These are phyloP conservation scores for Didymella pinodella DNA, from an alignment of 2,329 filamentous ascomycete genomes.

Conservation along the genomic window DNA sequence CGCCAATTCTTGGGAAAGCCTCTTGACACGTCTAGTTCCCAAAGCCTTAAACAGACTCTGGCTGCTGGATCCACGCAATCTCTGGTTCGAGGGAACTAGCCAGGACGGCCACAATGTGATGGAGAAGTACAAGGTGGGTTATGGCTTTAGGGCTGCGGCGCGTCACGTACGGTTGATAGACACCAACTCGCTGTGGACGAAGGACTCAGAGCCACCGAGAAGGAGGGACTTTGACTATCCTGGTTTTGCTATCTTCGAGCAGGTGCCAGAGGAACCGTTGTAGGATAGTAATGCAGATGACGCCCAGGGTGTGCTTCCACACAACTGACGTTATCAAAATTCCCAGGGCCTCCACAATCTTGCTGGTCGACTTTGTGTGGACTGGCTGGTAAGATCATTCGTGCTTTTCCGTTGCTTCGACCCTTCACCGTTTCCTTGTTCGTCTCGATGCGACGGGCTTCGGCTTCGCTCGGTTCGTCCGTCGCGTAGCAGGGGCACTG, in stretches of 20 bases:
- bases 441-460: constrained; percentile 40
- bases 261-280: neutral
- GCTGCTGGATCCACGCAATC: too few relatives aligned
- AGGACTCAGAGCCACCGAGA: neutral
- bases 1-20: too few relatives aligned
- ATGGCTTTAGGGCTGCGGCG: neutral
- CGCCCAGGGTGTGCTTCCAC: constrained; percentile 12
- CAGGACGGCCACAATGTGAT: too few relatives aligned
- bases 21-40: too few relatives aligned
- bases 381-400: neutral
- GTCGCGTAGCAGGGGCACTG: constrained; percentile 44
- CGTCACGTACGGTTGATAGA: constrained; percentile 9
- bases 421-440: constrained; percentile 38
- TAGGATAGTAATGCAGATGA: neutral
- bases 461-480: constrained; percentile 40
- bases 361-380: neutral
- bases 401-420: neutral
- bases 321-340: neutral
- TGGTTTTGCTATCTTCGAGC: constrained; percentile 6
- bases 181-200: neutral
- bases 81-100: too few relatives aligned
- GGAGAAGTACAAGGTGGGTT: too few relatives aligned
- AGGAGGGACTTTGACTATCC: constrained; percentile 12
- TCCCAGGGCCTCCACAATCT: neutral
- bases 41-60: too few relatives aligned